phyloP scores from a whole-genome alignment of 768 basidiomycete species.

The Sarcodon sp. region DNA sequence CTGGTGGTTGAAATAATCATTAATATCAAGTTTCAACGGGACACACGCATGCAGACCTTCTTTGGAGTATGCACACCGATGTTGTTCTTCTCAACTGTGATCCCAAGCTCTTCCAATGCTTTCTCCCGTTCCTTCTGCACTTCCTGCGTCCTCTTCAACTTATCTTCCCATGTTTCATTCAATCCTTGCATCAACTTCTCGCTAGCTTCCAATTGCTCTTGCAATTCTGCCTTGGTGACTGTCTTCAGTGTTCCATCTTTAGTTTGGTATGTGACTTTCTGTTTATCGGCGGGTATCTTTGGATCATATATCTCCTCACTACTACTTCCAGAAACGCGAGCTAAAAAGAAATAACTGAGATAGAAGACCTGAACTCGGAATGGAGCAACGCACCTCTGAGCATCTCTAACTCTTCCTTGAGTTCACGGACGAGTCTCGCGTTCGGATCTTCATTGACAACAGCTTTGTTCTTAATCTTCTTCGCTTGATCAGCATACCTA shows the following conservation, averaged over 20 bases:
- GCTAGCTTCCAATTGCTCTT: conserved; percentile 91
- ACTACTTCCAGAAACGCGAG: conserved; percentile 58
- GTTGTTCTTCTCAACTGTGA: conserved; percentile 92
- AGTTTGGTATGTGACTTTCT: conserved; percentile 89
- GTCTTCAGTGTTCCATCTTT: conserved; percentile 92
- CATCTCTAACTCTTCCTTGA: conserved; percentile 95
- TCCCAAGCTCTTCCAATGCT: conserved; percentile 94
- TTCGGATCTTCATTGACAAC: conserved; percentile 99
- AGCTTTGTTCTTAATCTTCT: conserved; percentile 99
- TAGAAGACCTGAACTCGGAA: conserved; percentile 6
- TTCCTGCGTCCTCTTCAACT: conserved; percentile 81
- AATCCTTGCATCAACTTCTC: conserved; percentile 91
- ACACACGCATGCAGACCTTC: conserved; percentile 34
- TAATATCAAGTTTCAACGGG: not conserved
- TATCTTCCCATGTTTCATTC: conserved; percentile 96
- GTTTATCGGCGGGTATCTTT: conserved; percentile 81
- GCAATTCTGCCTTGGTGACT: conserved; percentile 92
- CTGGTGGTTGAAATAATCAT: conserved; percentile 22
- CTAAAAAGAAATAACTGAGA: conserved; percentile 19
- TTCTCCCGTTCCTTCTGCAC: conserved; percentile 96
- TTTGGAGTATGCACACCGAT: conserved; percentile 98
- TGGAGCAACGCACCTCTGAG: conserved; percentile 50
- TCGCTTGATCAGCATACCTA: conserved; percentile 96
- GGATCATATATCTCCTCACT: conserved; percentile 78
- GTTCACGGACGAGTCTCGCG: conserved; percentile 94